A percentile compares a stretch with the other conserved stretches of the same genome.
phyloP scores from a whole-genome alignment of 139 green algal species.

The Deuterostichococcus epilithicus region DNA sequence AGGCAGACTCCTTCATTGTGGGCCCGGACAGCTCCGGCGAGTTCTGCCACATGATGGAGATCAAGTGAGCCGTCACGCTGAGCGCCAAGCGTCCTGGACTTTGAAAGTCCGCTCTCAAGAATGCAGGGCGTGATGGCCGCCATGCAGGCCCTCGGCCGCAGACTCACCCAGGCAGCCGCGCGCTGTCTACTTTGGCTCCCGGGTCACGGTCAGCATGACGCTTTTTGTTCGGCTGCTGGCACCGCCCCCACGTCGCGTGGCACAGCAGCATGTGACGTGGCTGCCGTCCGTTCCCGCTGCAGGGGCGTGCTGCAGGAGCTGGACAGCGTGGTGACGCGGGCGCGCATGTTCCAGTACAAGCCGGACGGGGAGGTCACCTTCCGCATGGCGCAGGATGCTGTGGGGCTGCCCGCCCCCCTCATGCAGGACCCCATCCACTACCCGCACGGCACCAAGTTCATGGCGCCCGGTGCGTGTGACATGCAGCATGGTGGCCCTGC shows the following conservation, averaged over 20 bases:
- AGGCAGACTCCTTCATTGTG: slow-evolving; percentile 43
- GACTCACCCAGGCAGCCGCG: no score
- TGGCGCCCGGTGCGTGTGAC: slow-evolving; percentile 48
- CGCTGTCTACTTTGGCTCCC: no score
- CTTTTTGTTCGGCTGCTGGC: no score
- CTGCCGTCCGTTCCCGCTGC: slow-evolving; percentile 2
- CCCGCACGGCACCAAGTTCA: slow-evolving; percentile 81
- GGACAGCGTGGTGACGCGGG: slow-evolving; percentile 63
- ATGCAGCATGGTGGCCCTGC: background rate
- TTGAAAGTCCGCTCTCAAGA: no score
- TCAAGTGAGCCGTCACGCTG: slow-evolving; percentile 41
- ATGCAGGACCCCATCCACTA: slow-evolving; percentile 88
- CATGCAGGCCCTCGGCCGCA: no score
- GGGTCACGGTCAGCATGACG: no score
- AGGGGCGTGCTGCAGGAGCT: slow-evolving; percentile 78
- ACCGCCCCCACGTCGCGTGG: no score
- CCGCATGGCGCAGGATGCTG: slow-evolving; percentile 67
- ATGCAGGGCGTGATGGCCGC: background rate
- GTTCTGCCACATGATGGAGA: slow-evolving; percentile 54
- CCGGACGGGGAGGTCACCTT: slow-evolving; percentile 82
- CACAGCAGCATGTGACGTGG: background rate
- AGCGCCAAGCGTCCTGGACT: no score
- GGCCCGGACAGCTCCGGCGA: slow-evolving; percentile 32
- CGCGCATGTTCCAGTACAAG: slow-evolving; percentile 87
- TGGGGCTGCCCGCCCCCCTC: slow-evolving; percentile 44